Evolutionary conservation across 495 filamentous ascomycete species (phyloP).

Genomic region (Hypoxylon intermedium): DNA sequence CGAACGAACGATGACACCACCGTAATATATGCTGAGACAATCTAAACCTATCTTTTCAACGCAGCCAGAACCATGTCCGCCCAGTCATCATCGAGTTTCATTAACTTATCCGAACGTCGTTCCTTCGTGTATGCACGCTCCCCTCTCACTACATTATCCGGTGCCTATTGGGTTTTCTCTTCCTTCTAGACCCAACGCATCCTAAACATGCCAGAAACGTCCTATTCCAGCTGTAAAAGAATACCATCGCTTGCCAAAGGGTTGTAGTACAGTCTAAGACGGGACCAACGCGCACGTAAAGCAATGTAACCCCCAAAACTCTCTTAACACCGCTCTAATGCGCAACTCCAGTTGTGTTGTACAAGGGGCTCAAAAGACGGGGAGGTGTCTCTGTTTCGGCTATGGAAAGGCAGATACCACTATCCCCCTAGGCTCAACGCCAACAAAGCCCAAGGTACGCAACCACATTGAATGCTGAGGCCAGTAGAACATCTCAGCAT

Average conservation of each 20-base stretch:
- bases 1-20: slow-evolving; percentile 12
- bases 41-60: slow-evolving; percentile 1
- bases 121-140: slow-evolving; percentile 13
- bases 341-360: slow-evolving; percentile 16
- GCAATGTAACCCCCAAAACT: slow-evolving; percentile 5
- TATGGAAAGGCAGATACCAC: slow-evolving; percentile 30
- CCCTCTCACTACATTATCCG: neutral
- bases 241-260: neutral
- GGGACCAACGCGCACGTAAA: neutral
- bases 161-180: neutral
- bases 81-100: slow-evolving; percentile 1
- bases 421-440: slow-evolving; percentile 10
- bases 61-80: neutral
- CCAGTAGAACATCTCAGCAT: slow-evolving; percentile 2
- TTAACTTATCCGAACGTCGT: slow-evolving; percentile 25
- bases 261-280: slow-evolving; percentile 17
- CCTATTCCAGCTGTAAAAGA: slow-evolving; percentile 3
- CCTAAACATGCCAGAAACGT: neutral
- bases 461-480: slow-evolving; percentile 16
- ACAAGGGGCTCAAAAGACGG: slow-evolving; percentile 15
- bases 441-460: neutral
- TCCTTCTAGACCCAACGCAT: neutral
- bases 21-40: slow-evolving; percentile 11
- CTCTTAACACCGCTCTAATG: slow-evolving; percentile 32
- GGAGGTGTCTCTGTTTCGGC: slow-evolving; percentile 27